Evolutionary conservation across 2,329 filamentous ascomycete genomes (phyloP), one percentile per base, ranked within the genome.

Genomic region (Xylaria multiplex): DNA sequence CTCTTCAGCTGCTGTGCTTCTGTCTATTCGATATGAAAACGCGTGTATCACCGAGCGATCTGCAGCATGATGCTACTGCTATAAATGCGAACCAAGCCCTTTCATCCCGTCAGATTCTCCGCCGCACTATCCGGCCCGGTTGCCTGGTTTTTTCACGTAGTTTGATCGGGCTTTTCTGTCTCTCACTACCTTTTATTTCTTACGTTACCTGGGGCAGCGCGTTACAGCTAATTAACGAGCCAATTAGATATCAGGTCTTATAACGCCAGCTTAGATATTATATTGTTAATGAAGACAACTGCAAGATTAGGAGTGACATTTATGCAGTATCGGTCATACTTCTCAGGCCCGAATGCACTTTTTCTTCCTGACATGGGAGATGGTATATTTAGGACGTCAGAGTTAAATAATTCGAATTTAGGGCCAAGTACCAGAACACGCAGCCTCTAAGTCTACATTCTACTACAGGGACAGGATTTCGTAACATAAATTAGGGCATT

Each of bases 31-130:
- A 19, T 59, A 53, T 68, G 35, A 48, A 55, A 66, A 52, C 19
- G 58, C 59, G 59, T 60, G 59, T 60, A 49, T 62, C n/a, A 40
- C 63, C 55, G 59, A 52, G 54, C 55, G 59, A 66, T 66, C 62
- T 66, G 59, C 66, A 62, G 52, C 45, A 9, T 56, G 46, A 49
- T 52, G 61, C 19, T 42, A 50, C 30, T 35, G n/a, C 14, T 55
- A 55, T 56, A 49, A 43, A 30, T 42, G 60, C 43, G 19, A 46
- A 49, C 55, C 49, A 66, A 55, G 59, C 16, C 43, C 42, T 24
- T 19, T 30, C 32, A 40, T 59, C 19, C 43, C 22, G 42, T 59
- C 24, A 30, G 27, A 66, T n/a, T 56, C 50, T n/a, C 50, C 30
- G 52, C 50, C 54, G 64, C n/a, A 50, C 48, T 32, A 55, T 46